Percentiles rank a stretch among this genome's conserved stretches.
phyloP scores from a whole-genome alignment of 768 basidiomycete species.

The Leccinum barrowsii region DNA sequence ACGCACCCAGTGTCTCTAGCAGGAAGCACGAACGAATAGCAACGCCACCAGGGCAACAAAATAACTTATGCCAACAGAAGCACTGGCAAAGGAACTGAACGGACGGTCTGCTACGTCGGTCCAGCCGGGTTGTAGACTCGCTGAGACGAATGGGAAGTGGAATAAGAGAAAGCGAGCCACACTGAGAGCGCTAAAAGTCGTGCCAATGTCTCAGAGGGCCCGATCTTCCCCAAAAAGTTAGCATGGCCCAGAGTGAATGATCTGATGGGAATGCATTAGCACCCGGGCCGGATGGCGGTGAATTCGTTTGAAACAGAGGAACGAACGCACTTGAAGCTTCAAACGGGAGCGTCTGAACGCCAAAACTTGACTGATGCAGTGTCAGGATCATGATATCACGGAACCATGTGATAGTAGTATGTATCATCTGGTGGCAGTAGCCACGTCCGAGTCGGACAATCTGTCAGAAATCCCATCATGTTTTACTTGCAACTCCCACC shows the following conservation, averaged over 20 bases:
- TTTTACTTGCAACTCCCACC: neutral
- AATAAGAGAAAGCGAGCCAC: neutral
- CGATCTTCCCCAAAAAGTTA: neutral
- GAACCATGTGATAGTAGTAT: neutral
- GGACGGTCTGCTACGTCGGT: constrained; percentile 27
- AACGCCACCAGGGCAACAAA: constrained; percentile 44
- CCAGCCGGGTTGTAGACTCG: constrained; percentile 32
- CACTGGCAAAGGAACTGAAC: constrained; percentile 14
- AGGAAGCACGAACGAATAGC: constrained; percentile 22
- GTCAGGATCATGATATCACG: neutral
- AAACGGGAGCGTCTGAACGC: neutral
- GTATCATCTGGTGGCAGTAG: neutral
- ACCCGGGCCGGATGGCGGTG: neutral
- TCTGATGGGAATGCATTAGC: neutral
- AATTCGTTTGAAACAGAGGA: neutral
- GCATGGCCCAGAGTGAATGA: neutral
- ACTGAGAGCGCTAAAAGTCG: neutral
- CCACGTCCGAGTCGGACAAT: neutral
- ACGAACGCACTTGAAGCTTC: neutral
- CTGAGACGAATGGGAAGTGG: constrained; percentile 19
- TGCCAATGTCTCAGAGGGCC: neutral
- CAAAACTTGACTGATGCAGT: neutral
- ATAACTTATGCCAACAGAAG: neutral
- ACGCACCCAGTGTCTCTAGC: constrained; percentile 3
- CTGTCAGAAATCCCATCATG: neutral